Base-by-base conservation (phyloP, 805 yeast species). In the Hanseniaspora mollemarum region DNA sequence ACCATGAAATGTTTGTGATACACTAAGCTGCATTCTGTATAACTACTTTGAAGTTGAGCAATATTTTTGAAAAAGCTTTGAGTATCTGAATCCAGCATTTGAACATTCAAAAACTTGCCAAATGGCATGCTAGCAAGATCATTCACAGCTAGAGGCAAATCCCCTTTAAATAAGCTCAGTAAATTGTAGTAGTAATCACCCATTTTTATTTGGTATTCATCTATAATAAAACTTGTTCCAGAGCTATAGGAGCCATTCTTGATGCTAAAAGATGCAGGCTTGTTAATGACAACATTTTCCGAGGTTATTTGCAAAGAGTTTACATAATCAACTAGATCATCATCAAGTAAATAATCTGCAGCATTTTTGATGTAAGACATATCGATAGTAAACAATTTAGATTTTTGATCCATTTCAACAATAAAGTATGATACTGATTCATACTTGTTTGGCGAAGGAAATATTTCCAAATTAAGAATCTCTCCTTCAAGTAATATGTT, bases 131-230 rank as follows among this genome's bases (percentile, higher is more conserved):
- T 33, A 19, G 8, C 28, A 10, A 25, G 4, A 4, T 24, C 26
- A 19, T 31, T 22, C 15, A 33, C 8, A 25, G 21, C 21, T 25
- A 16, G 25, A 6, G 51, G 51, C 6, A 40, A 21, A 12, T 40
- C 44, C 4, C 51, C 51, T 15, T 42, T 48, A 24, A 33, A 48
- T 18, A 48, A 15, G 9, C 31, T 32, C 21, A 22, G 21, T 12
- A 48, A 19, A 33, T 48, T 48, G 24, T 32, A 40, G 31, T 48
- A 48, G n/a, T 40, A 40, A 2, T 22, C n/a, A 6, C 41, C 45
- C 45, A 40, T 40, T 10, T 32, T 40, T 4, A 33, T 22, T 26
- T 48, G 45, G 19, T 32, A 24, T 25, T 48, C 38, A n/a, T 19
- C 40, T 9, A 48, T 25, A 24, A 46, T 25, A 21, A 32, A 33